Base-by-base conservation (phyloP, 768 basidiomycete genomes). In the Butyriboletus loyo region DNA sequence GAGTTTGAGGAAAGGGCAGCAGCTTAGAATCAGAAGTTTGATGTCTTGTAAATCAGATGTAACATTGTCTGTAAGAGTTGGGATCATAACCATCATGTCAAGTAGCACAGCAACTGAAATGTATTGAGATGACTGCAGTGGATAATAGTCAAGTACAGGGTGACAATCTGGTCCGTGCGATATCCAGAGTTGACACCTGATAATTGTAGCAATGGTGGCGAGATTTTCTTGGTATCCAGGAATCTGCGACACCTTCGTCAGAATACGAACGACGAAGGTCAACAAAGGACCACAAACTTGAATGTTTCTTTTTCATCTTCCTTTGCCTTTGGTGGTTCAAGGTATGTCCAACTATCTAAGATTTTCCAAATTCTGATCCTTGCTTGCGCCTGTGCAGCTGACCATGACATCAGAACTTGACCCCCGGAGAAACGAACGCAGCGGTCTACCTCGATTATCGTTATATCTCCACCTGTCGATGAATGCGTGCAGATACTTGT, bases 401-500 rank as follows among this genome's bases (percentile, higher is more conserved):
- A 17, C 15, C 35, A 7, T 38, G 8, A 30, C 15, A 13, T 62
- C 55, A 63, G 24, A 27, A 36, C 19, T 7, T 14, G 28, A 45
- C 17, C 39, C 17, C 24, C 19, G 1, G 17, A 45, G 24, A 21
- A 6, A 25, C n/a, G 43, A 52, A 35, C 9, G 8, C 17, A 31
- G 25, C 19, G n/a, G 54, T 70, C 54, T 70, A 81, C 87, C 88
- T 62, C 95, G 81, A 68, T 96, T 96, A 52, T 95, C 94, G 61
- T 98, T 98, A 72, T 98, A 98, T 62, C 96, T 79, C 97, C 97
- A 99, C 48, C 93, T 80, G 63, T 98, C 97, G 61, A 99, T 98
- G 75, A 97, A 99, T 0, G 96, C 94, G 66, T 98, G 96, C 30
- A 98, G 73, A 74, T 97, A 92, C 63, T 89, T 89, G 50, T 97